Percentiles rank a stretch among this genome's conserved stretches.
Evolutionary conservation across 441 rosid species (phyloP).

Genomic region (Biscutella laevigata): DNA sequence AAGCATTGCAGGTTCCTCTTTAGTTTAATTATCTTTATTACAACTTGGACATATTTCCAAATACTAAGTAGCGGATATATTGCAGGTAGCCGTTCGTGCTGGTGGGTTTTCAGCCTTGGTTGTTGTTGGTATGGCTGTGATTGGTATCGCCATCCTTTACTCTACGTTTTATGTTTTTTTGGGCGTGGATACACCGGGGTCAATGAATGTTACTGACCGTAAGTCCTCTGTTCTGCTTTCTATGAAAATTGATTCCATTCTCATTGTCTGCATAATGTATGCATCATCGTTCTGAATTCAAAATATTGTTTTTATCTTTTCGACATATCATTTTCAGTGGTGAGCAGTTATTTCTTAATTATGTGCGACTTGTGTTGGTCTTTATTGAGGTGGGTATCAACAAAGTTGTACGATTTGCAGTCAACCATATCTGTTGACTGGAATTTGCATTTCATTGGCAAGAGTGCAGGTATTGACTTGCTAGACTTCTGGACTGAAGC

Average conservation of each 20-base stretch:
- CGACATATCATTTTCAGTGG: not conserved
- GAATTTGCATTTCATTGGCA: not conserved
- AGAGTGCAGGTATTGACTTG: not conserved
- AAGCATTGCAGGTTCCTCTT: constrained; percentile 77
- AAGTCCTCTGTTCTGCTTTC: constrained; percentile 33
- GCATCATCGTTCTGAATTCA: not conserved
- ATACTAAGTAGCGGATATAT: constrained; percentile 18
- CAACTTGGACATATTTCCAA: not conserved
- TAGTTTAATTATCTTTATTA: constrained; percentile 1
- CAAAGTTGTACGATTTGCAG: constrained; percentile 1
- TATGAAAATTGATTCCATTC: not conserved
- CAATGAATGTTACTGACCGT: constrained; percentile 89
- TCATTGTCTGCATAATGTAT: too few species aligned
- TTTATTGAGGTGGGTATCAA: too few species aligned
- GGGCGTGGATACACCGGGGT: constrained; percentile 76
- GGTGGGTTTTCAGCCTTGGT: constrained; percentile 97
- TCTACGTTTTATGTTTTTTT: constrained; percentile 81
- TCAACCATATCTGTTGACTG: not conserved
- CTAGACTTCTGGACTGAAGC: constrained; percentile 13
- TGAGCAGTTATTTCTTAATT: not conserved
- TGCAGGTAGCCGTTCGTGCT: constrained; percentile 91
- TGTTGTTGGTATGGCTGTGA: constrained; percentile 98
- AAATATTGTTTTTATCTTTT: not conserved
- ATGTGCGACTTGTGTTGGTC: not conserved
- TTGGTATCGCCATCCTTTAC: constrained; percentile 92